A percentile compares a stretch with the other conserved stretches of the same genome.
These are phyloP conservation scores for Ganoderma lingzhi DNA, from an alignment of 1,284 basidiomycete species.

Conservation along the genomic window DNA sequence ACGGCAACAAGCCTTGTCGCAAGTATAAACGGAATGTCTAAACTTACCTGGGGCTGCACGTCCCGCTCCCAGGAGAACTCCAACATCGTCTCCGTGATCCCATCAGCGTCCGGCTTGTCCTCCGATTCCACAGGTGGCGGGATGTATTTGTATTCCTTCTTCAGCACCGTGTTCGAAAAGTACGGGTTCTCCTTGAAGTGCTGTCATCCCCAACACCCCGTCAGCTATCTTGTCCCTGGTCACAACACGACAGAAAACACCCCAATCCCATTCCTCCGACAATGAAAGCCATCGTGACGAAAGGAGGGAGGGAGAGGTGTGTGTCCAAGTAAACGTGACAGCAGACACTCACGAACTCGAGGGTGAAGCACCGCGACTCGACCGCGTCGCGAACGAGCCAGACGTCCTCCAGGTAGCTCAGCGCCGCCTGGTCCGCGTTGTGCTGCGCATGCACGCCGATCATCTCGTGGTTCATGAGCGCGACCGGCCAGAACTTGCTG, in stretches of 20 bases:
- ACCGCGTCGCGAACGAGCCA: conserved; percentile 73
- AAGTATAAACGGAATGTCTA: conserved; percentile 3
- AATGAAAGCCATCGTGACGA: neutral
- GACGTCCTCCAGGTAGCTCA: conserved; percentile 82
- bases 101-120: conserved; percentile 73
- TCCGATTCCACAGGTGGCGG: conserved; percentile 59
- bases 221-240: conserved; percentile 12
- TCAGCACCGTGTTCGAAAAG: conserved; percentile 77
- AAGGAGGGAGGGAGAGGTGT: neutral
- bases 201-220: conserved; percentile 46
- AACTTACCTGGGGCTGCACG: conserved; percentile 66
- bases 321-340: neutral
- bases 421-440: conserved; percentile 72
- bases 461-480: conserved; percentile 72
- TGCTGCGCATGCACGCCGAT: conserved; percentile 72
- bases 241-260: neutral
- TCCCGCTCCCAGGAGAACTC: conserved; percentile 83
- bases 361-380: conserved; percentile 76
- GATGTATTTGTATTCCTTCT: conserved; percentile 80
- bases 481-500: conserved; percentile 81
- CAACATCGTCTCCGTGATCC: conserved; percentile 76
- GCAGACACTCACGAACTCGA: conserved; percentile 76
- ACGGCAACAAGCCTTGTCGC: neutral
- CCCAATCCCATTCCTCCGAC: neutral
- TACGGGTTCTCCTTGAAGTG: conserved; percentile 86